phyloP scores from a whole-genome alignment of 192 early-diverging fungal genomes.

The Podila horticola region DNA sequence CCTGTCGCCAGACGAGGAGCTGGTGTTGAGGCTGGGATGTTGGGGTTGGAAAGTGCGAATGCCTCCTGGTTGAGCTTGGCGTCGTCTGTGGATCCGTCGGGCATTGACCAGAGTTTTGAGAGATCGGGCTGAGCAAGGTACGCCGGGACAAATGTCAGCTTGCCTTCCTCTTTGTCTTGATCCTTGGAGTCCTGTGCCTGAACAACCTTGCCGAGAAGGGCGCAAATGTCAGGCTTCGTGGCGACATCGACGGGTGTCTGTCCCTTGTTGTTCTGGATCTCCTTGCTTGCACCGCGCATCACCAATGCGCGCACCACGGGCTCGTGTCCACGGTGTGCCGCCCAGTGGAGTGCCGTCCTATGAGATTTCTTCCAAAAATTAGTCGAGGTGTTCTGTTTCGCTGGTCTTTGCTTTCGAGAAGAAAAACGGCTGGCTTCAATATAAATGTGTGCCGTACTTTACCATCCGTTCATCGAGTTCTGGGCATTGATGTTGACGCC shows the following conservation, averaged over 20 bases:
- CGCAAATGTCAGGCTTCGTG: constrained; percentile 56
- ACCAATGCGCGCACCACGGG: constrained; percentile 68
- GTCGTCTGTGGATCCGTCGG: constrained; percentile 65
- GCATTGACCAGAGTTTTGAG: constrained; percentile 73
- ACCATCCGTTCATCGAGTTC: constrained; percentile 79
- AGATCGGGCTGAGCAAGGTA: constrained; percentile 75
- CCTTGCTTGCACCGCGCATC: constrained; percentile 69
- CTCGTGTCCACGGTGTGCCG: constrained; percentile 70
- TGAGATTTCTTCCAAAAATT: not conserved
- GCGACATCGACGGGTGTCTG: constrained; percentile 71
- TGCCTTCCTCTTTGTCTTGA: not conserved
- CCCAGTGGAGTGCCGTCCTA: constrained; percentile 84
- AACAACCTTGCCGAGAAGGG: constrained; percentile 51
- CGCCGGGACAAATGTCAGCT: constrained; percentile 64
- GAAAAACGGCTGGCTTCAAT: not conserved
- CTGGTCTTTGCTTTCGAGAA: not conserved
- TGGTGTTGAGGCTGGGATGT: constrained; percentile 8
- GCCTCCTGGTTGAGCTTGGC: constrained; percentile 48
- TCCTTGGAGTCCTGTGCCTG: constrained; percentile 15
- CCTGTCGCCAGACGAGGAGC: constrained; percentile 12
- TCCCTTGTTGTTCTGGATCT: constrained; percentile 67
- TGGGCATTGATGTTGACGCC: constrained; percentile 76
- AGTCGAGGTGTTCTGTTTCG: not conserved
- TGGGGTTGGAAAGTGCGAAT: constrained; percentile 35
- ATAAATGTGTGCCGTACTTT: constrained; percentile 2